Base-by-base conservation (phyloP, 768 basidiomycete genomes). In the Tricholoma sp. region DNA sequence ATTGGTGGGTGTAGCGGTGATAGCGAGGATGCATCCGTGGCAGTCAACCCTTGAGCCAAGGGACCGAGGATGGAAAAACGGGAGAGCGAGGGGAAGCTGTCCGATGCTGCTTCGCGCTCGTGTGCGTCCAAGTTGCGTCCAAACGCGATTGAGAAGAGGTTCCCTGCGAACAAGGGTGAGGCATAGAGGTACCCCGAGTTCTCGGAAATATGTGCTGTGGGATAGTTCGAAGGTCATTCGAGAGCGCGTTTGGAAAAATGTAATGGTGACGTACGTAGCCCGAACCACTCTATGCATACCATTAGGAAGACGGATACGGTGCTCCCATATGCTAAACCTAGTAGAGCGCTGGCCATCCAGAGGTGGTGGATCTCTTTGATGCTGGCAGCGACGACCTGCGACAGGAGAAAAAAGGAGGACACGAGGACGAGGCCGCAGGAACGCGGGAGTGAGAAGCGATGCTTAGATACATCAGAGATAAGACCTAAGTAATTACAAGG, bases 181-280 rank as follows among this genome's bases (percentile, higher is more conserved):
- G 91, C 70, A 18, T 82, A 81, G 24, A 89, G 75, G 65, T 81
- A 90, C 8, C 92, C 92, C 88, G 87, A 93, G 70, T 94, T 94
- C 72, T 94, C 87, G 1, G 85, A 86, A 62, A 90, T 88, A 65
- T 88, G 87, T 11, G 76, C 85, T 86, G 10, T 29, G 24, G 7
- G 9, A 41, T 4, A 29, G 11, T n/a, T n/a, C n/a, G n/a, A n/a
- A n/a, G n/a, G n/a, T 42, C 24, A 24, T 24, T 24, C 24, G 24
- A 24, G 6, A 13, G n/a, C 2, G 17, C 3, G 7, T 13, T 8
- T 5, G 29, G 47, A n/a, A n/a, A 31, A 47, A 6, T 0, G 42
- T 12, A 2, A 44, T 8, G 4, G 11, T 5, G 28, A 47, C 47
- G 7, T 6, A 49, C 47, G 47, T 17, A 49, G 11, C 20, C 39